A percentile compares a stretch with the other conserved stretches of the same genome.
Evolutionary conservation across 345 rosid species (phyloP).

Genomic region (Syzygium grande): DNA sequence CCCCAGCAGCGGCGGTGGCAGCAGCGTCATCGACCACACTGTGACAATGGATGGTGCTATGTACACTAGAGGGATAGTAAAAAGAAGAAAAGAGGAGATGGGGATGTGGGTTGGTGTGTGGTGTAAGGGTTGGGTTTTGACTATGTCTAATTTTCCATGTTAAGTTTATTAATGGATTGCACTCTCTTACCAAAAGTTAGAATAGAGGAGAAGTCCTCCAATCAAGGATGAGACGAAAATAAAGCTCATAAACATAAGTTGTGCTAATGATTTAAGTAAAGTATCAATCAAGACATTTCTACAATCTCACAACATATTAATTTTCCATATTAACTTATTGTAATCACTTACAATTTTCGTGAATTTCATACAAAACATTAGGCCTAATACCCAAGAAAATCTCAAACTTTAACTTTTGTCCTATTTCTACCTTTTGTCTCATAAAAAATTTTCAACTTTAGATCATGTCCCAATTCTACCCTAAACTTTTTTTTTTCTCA

Average conservation of each 20-base stretch:
- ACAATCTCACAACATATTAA: not conserved
- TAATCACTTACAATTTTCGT: not conserved
- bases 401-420: too few species aligned
- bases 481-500: too few species aligned
- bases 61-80: not conserved
- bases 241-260: not conserved
- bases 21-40: not conserved
- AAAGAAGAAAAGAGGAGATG: not conserved
- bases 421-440: too few species aligned
- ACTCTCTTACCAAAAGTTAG: not conserved
- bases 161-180: not conserved
- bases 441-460: too few species aligned
- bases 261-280: not conserved
- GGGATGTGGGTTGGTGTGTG: not conserved
- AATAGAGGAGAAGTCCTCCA: not conserved
- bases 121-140: not conserved
- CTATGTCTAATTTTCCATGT: not conserved
- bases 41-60: not conserved
- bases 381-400: too few species aligned
- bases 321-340: not conserved
- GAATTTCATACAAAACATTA: not conserved
- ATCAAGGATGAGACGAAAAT: not conserved
- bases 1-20: too few species aligned
- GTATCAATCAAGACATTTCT: not conserved
- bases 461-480: too few species aligned